These are phyloP conservation scores for Syzygium jambos DNA, from an alignment of 345 rosid species.

Conservation along the genomic window DNA sequence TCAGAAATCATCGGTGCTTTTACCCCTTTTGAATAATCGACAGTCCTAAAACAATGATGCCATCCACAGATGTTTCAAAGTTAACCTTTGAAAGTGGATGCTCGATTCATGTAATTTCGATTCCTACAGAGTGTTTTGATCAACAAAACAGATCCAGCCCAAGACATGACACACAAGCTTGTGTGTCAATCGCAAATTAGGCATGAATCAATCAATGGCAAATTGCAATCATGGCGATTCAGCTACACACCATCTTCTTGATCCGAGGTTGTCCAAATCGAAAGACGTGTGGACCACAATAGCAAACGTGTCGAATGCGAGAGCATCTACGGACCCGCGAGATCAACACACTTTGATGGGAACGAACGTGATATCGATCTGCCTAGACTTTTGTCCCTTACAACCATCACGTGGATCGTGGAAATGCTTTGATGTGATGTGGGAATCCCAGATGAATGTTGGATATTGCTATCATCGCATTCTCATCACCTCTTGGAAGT, in stretches of 20 bases:
- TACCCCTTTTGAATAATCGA: too few relatives aligned
- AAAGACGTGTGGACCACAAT: background rate
- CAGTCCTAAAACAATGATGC: too few relatives aligned
- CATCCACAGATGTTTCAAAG: background rate
- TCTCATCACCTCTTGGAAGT: background rate
- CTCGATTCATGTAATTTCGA: background rate
- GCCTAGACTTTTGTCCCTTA: background rate
- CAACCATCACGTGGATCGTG: background rate
- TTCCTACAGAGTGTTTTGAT: background rate
- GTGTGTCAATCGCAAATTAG: background rate
- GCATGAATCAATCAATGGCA: background rate
- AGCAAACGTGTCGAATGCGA: background rate
- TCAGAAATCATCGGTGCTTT: too few relatives aligned
- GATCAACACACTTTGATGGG: background rate
- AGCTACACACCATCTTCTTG: background rate
- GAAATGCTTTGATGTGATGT: background rate
- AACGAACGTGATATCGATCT: background rate
- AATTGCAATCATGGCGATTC: background rate
- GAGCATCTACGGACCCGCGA: background rate
- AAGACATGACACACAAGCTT: background rate
- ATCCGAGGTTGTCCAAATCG: background rate
- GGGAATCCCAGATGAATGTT: background rate
- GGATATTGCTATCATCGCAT: background rate
- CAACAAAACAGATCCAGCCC: background rate
- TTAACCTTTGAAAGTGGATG: background rate